Conservation (phyloP, 805 yeast species). For the Phaffomyces thermotolerans region DNA sequence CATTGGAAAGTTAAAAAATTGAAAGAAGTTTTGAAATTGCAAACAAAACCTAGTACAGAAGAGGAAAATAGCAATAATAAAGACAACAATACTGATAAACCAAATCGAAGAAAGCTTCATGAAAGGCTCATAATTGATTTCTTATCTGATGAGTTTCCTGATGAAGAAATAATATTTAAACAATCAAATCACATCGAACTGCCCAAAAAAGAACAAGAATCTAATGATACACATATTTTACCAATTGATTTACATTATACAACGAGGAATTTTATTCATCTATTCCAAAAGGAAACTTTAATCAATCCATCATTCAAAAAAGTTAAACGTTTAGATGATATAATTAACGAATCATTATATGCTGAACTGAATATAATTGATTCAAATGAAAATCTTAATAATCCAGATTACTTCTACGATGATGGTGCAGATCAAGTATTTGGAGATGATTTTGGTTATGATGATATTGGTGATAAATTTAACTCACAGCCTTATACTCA, state of each 20-base stretch:
- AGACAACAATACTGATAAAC: neutral
- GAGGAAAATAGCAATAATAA: neutral
- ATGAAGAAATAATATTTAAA: slow-evolving; percentile 36
- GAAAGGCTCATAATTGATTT: slow-evolving; percentile 39
- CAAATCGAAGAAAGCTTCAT: slow-evolving; percentile 11
- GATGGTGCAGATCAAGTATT: slow-evolving; percentile 19
- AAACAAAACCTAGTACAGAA: neutral
- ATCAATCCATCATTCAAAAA: slow-evolving; percentile 30
- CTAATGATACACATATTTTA: slow-evolving; percentile 41
- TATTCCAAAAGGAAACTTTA: slow-evolving; percentile 60
- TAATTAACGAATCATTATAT: slow-evolving; percentile 63
- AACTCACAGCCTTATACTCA: slow-evolving; percentile 15
- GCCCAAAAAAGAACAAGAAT: slow-evolving; percentile 35
- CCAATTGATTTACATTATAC: slow-evolving; percentile 74
- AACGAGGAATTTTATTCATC: slow-evolving; percentile 56
- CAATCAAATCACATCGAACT: slow-evolving; percentile 24
- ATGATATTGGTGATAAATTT: slow-evolving; percentile 14
- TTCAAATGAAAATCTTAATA: slow-evolving; percentile 19
- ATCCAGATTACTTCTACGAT: slow-evolving; percentile 33
- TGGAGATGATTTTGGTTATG: slow-evolving; percentile 24
- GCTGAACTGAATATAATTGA: slow-evolving; percentile 42
- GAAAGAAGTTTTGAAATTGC: slow-evolving; percentile 29
- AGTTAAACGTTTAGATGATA: slow-evolving; percentile 19
- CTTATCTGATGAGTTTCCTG: slow-evolving; percentile 20
- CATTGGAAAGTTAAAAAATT: slow-evolving; percentile 79